Conservation (phyloP, 2,329 filamentous ascomycete species). For the Harringtonia aguacate region DNA sequence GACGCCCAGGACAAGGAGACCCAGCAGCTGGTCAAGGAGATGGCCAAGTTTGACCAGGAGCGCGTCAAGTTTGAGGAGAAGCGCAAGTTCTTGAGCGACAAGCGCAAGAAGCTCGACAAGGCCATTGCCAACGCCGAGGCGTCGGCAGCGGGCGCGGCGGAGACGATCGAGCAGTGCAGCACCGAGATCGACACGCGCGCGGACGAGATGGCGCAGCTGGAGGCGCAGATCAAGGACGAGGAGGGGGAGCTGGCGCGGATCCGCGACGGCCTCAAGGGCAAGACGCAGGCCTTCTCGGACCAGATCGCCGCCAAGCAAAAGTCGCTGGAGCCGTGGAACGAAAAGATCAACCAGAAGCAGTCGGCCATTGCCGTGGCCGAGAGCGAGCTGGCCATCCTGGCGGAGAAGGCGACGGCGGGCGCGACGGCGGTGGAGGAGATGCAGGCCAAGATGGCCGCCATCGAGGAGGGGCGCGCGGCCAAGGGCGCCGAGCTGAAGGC, state of each 20-base stretch:
- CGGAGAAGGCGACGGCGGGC: slow-evolving; percentile 80
- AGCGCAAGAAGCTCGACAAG: slow-evolving; percentile 93
- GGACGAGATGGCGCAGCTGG: slow-evolving; percentile 64
- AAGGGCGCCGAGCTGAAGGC: slow-evolving; percentile 69
- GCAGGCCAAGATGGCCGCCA: slow-evolving; percentile 63
- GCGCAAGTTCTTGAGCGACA: slow-evolving; percentile 81
- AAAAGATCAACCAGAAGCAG: slow-evolving; percentile 93
- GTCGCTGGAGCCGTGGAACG: slow-evolving; percentile 89
- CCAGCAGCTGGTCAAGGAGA: slow-evolving; percentile 71
- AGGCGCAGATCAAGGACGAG: slow-evolving; percentile 64
- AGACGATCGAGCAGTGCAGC: slow-evolving; percentile 65
- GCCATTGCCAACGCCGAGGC: slow-evolving; percentile 67
- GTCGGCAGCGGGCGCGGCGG: slow-evolving; percentile 61
- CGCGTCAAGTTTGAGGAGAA: slow-evolving; percentile 97
- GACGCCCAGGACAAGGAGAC: slow-evolving; percentile 73
- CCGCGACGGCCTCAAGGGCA: slow-evolving; percentile 80
- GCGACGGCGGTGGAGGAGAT: slow-evolving; percentile 76
- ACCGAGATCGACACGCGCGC: slow-evolving; percentile 69
- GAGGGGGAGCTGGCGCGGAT: slow-evolving; percentile 77
- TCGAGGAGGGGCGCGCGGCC: slow-evolving; percentile 57
- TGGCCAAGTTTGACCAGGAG: slow-evolving; percentile 91
- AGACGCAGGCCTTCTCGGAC: slow-evolving; percentile 90
- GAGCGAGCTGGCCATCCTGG: slow-evolving; percentile 84
- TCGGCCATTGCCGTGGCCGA: slow-evolving; percentile 90
- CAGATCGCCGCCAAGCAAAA: slow-evolving; percentile 89